Evolutionary conservation across 1,139 yeast genomes (phyloP).

Genomic region (Dujonia santamariae): DNA sequence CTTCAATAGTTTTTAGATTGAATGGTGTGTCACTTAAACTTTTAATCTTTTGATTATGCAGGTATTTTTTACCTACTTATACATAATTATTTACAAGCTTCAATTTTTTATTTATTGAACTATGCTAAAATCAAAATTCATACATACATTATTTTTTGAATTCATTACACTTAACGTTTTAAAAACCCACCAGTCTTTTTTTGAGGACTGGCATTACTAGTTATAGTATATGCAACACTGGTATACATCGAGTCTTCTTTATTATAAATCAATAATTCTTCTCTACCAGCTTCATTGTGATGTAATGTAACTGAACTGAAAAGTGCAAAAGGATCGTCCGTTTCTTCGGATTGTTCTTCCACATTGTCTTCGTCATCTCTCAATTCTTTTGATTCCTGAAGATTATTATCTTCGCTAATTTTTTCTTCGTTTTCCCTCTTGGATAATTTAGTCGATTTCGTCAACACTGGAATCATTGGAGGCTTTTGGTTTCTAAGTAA

Average conservation of each 20-base stretch:
- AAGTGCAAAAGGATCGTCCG: conserved; percentile 76
- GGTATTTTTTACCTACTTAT: not conserved
- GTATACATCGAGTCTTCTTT: conserved; percentile 58
- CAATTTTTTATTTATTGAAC: too few species aligned
- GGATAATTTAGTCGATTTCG: conserved; percentile 43
- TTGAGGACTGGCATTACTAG: conserved; percentile 30
- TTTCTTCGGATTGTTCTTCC: conserved; percentile 17
- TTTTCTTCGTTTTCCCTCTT: conserved; percentile 9
- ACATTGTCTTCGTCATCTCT: conserved; percentile 17
- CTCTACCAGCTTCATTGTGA: conserved; percentile 54
- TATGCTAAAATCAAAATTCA: too few species aligned
- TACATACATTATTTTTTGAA: not conserved
- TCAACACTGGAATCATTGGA: conserved; percentile 88
- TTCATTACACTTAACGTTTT: conserved; percentile 22
- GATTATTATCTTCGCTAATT: conserved; percentile 1
- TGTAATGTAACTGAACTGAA: conserved; percentile 89
- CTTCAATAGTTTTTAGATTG: not conserved
- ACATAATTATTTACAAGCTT: too few species aligned
- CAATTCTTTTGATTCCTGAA: conserved; percentile 16
- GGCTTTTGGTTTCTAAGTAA: conserved; percentile 86
- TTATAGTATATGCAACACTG: conserved; percentile 64
- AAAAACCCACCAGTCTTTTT: conserved; percentile 32
- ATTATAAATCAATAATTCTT: conserved; percentile 39
- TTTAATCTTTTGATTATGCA: not conserved
- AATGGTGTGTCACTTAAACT: not conserved